Percentiles rank a stretch among this genome's conserved stretches.
phyloP scores from a whole-genome alignment of 768 basidiomycete species.

The Thelephora ganbajun region DNA sequence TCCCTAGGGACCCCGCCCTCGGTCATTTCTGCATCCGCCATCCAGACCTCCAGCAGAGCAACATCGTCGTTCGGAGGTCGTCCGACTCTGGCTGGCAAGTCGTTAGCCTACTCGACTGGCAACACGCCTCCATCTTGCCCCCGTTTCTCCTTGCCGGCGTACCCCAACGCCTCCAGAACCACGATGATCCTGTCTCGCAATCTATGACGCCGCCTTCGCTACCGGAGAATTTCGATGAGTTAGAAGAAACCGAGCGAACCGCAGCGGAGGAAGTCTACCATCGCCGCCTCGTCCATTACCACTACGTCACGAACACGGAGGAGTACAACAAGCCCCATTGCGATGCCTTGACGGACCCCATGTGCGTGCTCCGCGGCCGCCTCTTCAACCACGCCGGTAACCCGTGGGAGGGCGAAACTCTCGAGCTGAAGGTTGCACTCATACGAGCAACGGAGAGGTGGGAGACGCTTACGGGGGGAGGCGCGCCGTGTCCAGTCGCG shows the following conservation, averaged over 20 bases:
- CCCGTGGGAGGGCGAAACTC: conserved; percentile 39
- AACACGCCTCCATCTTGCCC: conserved; percentile 40
- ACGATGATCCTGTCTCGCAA: conserved; percentile 27
- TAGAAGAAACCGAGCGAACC: conserved; percentile 23
- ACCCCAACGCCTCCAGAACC: conserved; percentile 31
- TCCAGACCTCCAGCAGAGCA: conserved; percentile 25
- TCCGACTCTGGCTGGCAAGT: too few relatives aligned
- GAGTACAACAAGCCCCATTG: conserved; percentile 31
- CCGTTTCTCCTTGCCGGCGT: conserved; percentile 33
- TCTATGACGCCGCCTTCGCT: conserved; percentile 25
- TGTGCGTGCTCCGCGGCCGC: conserved; percentile 21
- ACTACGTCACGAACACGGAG: conserved; percentile 31
- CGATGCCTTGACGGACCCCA: conserved; percentile 23
- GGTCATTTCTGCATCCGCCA: conserved; percentile 33
- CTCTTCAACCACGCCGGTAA: conserved; percentile 29
- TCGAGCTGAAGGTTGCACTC: conserved; percentile 30
- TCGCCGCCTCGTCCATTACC: conserved; percentile 33
- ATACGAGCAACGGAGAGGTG: too few relatives aligned
- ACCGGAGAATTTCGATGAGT: conserved; percentile 27
- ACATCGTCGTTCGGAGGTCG: too few relatives aligned
- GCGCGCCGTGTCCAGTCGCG: too few relatives aligned
- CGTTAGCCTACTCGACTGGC: too few relatives aligned
- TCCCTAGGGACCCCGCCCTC: conserved; percentile 25
- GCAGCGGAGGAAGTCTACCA: conserved; percentile 23
- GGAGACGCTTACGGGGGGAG: too few relatives aligned